Evolutionary conservation across 2,329 filamentous ascomycete genomes (phyloP).

Genomic region (Trichoderma citrinoviride): DNA sequence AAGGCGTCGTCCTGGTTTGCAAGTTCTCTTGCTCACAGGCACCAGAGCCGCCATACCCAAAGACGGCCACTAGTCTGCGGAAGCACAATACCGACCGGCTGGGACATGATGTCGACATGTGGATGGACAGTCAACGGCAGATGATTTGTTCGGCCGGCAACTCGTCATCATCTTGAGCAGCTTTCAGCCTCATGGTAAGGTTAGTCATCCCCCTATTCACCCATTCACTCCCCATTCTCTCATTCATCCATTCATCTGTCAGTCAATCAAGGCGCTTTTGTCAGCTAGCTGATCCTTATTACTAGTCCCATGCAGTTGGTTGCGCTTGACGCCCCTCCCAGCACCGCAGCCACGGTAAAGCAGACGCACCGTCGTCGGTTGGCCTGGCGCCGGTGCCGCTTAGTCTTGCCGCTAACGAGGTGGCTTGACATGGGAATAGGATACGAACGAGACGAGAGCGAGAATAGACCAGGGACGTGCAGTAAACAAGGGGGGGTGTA

Average conservation of each 20-base stretch:
- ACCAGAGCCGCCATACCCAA: no score
- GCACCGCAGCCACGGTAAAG: constrained; percentile 15
- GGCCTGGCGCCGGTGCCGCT: not conserved
- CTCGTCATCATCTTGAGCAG: not conserved
- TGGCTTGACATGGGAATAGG: constrained; percentile 1
- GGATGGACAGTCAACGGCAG: no score
- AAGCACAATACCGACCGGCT: no score
- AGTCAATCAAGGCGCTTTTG: not conserved
- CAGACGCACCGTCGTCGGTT: not conserved
- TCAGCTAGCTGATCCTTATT: not conserved
- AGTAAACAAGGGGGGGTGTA: not conserved
- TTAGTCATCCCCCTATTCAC: not conserved
- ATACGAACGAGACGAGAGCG: not conserved
- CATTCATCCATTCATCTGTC: not conserved
- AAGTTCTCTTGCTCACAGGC: not conserved
- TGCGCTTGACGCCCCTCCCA: constrained; percentile 9
- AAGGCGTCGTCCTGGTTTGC: not conserved
- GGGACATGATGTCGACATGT: no score
- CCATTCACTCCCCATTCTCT: not conserved
- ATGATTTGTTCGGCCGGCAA: no score
- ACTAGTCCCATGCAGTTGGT: not conserved
- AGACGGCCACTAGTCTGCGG: no score
- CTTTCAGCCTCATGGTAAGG: not conserved
- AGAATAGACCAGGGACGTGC: not conserved
- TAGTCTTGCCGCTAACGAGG: not conserved